Percentiles rank a stretch among this genome's conserved stretches.
Evolutionary conservation across 2,329 filamentous ascomycete genomes (phyloP).

Genomic region (Aspergillus sp.): DNA sequence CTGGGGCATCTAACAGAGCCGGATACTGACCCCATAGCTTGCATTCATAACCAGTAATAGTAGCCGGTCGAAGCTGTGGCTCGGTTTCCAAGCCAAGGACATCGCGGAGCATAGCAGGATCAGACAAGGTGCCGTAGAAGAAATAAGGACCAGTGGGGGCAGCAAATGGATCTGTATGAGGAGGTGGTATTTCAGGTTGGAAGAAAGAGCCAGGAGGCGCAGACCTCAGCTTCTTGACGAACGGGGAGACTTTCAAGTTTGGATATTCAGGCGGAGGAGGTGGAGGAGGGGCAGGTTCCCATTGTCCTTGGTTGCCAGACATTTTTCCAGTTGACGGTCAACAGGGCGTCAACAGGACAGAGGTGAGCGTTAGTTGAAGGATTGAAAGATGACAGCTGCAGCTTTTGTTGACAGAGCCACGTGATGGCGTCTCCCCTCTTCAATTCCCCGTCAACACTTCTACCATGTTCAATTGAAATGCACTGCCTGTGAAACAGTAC

Average conservation of each 20-base stretch:
- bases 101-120: conserved; percentile 28
- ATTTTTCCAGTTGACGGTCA: not conserved
- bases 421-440: no score
- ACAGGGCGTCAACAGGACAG: no score
- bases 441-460: no score
- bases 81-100: conserved; percentile 20
- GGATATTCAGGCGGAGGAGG: conserved; percentile 10
- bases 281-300: conserved; percentile 2
- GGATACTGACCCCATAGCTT: conserved; percentile 33
- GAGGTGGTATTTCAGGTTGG: conserved; percentile 2
- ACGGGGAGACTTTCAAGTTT: conserved; percentile 15
- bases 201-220: conserved; percentile 15
- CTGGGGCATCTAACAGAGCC: conserved; percentile 21
- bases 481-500: no score
- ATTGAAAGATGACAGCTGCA: no score
- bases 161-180: not conserved
- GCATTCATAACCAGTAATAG: conserved; percentile 25
- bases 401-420: no score
- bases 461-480: no score
- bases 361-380: no score
- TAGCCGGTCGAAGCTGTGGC: conserved; percentile 21
- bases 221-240: conserved; percentile 13
- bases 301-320: not conserved
- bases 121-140: conserved; percentile 39
- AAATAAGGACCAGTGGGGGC: conserved; percentile 31